phyloP scores from a whole-genome alignment of 768 basidiomycete genomes.

The Gymnopilus junonius region DNA sequence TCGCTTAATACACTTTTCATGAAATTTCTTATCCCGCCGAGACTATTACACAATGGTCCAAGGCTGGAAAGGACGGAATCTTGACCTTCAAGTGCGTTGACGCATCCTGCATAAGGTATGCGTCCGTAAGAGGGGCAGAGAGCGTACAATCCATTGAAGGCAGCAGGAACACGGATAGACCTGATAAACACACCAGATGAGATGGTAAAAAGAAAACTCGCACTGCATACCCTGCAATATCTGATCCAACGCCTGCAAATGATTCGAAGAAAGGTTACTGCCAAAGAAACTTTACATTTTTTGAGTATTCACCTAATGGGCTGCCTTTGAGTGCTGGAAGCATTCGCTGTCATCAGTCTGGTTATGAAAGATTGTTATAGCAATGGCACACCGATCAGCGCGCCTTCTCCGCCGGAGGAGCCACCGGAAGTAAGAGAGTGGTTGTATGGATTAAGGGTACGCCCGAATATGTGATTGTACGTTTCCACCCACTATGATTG shows the following conservation, averaged over 20 bases:
- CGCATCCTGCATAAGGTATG: constrained; percentile 67
- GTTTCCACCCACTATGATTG: constrained; percentile 71
- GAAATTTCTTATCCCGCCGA: constrained; percentile 67
- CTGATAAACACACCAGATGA: constrained; percentile 34
- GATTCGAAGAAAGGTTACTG: no score
- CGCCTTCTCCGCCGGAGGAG: constrained; percentile 87
- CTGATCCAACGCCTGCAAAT: constrained; percentile 74
- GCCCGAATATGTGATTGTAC: constrained; percentile 78
- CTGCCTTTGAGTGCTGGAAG: constrained; percentile 48
- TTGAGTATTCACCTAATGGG: constrained; percentile 48
- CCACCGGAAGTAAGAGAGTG: constrained; percentile 77
- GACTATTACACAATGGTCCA: constrained; percentile 66
- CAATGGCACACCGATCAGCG: constrained; percentile 56
- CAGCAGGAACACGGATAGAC: constrained; percentile 72
- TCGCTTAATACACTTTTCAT: constrained; percentile 62
- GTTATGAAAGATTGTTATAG: no score
- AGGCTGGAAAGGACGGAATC: constrained; percentile 74
- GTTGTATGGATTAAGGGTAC: constrained; percentile 79
- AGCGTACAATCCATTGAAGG: constrained; percentile 72
- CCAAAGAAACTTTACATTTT: no score
- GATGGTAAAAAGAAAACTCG: neutral
- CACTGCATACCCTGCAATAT: constrained; percentile 68
- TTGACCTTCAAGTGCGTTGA: constrained; percentile 73
- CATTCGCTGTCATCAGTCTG: neutral
- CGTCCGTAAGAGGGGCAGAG: constrained; percentile 72